phyloP scores from a whole-genome alignment of 441 rosid species.

The Manihot esculenta region DNA sequence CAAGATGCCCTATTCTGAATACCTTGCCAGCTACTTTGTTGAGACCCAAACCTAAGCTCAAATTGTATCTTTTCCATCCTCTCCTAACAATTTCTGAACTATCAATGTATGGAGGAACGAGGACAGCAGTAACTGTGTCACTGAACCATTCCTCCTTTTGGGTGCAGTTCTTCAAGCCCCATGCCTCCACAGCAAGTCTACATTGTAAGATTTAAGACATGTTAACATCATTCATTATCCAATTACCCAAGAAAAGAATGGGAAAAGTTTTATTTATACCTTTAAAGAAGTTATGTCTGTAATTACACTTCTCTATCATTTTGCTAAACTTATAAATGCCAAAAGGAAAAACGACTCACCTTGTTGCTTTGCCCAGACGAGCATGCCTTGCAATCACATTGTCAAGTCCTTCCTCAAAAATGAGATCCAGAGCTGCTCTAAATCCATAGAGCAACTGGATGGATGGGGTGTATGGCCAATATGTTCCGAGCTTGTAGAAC shows the following conservation, averaged over 20 bases:
- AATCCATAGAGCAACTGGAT: conserved; percentile 84
- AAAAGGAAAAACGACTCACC: conserved; percentile 35
- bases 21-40: conserved; percentile 95
- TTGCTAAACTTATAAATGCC: too few relatives aligned
- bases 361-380: conserved; percentile 81
- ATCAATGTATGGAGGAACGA: conserved; percentile 76
- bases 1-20: conserved; percentile 96
- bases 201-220: conserved; percentile 9
- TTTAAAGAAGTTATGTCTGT: background rate
- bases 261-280: too few relatives aligned
- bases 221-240: too few relatives aligned
- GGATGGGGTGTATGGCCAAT: conserved; percentile 97
- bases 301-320: background rate
- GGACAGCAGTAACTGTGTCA: conserved; percentile 89
- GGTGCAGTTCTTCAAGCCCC: conserved; percentile 97
- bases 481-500: conserved; percentile 77
- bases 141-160: conserved; percentile 94
- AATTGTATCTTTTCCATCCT: conserved; percentile 87
- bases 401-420: conserved; percentile 92
- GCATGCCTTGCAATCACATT: conserved; percentile 77
- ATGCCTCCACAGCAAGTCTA: conserved; percentile 97
- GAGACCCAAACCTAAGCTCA: conserved; percentile 93
- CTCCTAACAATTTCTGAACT: conserved; percentile 78
- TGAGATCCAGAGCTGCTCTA: conserved; percentile 86
- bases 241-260: background rate